These are phyloP conservation scores for Leccinum ochraceum DNA, from an alignment of 768 basidiomycete genomes.

Conservation along the genomic window DNA sequence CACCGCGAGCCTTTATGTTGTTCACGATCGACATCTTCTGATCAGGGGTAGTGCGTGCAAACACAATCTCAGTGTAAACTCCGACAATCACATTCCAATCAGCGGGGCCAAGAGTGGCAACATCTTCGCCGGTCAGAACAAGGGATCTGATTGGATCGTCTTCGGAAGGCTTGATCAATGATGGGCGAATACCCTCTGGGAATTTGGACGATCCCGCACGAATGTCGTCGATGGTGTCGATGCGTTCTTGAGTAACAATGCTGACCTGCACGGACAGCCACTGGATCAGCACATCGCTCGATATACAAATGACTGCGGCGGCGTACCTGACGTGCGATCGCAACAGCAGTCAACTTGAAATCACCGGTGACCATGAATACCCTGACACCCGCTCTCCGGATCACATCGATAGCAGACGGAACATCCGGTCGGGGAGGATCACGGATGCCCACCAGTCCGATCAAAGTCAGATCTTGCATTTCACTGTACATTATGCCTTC, in stretches of 20 bases:
- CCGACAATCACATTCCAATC: constrained; percentile 45
- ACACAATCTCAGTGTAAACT: constrained; percentile 46
- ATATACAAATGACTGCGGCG: constrained; percentile 10
- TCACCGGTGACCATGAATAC: constrained; percentile 62
- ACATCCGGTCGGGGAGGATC: constrained; percentile 57
- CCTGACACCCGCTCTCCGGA: constrained; percentile 50
- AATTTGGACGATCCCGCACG: constrained; percentile 21
- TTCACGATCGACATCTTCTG: constrained; percentile 61
- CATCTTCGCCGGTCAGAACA: constrained; percentile 47
- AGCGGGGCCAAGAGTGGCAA: constrained; percentile 34
- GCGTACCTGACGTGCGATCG: constrained; percentile 47
- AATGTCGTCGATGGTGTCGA: constrained; percentile 38
- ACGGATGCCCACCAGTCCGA: constrained; percentile 54
- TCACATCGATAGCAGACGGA: constrained; percentile 45
- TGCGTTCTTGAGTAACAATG: constrained; percentile 40
- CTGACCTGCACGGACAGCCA: constrained; percentile 34
- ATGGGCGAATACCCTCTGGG: constrained; percentile 14
- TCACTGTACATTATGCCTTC: constrained; percentile 42
- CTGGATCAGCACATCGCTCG: constrained; percentile 4
- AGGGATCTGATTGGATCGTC: constrained; percentile 41
- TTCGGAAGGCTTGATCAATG: constrained; percentile 36
- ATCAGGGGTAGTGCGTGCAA: constrained; percentile 56
- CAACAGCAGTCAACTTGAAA: constrained; percentile 52
- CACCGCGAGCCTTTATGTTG: constrained; percentile 47
- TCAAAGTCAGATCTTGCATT: constrained; percentile 42